Evolutionary conservation across 441 rosid species (phyloP).

Genomic region (Populus hybrid): DNA sequence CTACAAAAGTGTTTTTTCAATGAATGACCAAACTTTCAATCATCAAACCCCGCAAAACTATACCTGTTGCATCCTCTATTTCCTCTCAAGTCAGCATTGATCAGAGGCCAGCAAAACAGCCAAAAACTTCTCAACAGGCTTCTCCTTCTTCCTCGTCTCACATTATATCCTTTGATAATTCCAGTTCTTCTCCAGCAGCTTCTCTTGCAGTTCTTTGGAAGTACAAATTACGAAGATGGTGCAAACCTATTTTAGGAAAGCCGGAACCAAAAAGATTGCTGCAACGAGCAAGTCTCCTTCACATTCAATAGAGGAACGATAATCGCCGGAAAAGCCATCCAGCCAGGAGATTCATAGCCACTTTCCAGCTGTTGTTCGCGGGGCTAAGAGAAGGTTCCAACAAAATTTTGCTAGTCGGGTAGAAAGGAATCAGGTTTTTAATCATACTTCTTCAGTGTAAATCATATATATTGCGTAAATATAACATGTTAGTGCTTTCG

Average conservation of each 20-base stretch:
- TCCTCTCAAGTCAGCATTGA: too few relatives aligned
- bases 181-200: conserved; percentile 22
- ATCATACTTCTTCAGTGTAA: too few relatives aligned
- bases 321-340: conserved; percentile 61
- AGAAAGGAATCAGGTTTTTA: too few relatives aligned
- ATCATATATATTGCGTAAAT: too few relatives aligned
- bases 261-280: background rate
- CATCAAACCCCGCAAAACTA: background rate
- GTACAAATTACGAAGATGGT: background rate
- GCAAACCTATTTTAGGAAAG: conserved; percentile 14
- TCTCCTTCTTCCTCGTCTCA: conserved; percentile 39
- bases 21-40: too few relatives aligned
- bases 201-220: conserved; percentile 13
- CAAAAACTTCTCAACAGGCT: conserved; percentile 15
- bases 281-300: conserved; percentile 21
- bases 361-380: conserved; percentile 52
- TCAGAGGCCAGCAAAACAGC: conserved; percentile 14
- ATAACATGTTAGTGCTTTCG: too few relatives aligned
- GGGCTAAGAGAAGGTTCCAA: conserved; percentile 54
- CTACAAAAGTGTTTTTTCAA: too few relatives aligned
- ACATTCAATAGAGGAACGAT: conserved; percentile 56
- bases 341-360: conserved; percentile 49
- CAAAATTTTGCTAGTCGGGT: background rate
- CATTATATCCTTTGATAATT: conserved; percentile 45
- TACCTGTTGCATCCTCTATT: background rate